These are phyloP conservation scores for Phenoliferia sp. DNA, from an alignment of 1,284 basidiomycete genomes.

Conservation along the genomic window DNA sequence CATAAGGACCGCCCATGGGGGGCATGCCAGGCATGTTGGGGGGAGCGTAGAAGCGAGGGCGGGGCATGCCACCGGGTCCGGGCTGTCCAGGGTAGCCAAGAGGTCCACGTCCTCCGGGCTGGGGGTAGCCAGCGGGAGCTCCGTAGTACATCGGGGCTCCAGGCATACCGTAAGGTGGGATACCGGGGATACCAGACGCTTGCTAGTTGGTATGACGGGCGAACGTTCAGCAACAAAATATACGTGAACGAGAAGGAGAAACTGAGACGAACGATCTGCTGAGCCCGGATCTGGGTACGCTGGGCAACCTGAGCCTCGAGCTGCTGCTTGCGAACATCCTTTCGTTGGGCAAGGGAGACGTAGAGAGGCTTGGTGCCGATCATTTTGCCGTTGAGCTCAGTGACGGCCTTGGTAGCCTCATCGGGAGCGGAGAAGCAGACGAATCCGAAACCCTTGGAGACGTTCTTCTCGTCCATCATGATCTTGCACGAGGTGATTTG, in stretches of 20 bases:
- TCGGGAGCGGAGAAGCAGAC: constrained; percentile 99
- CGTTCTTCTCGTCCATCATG: constrained; percentile 93
- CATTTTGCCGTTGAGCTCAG: constrained; percentile 99
- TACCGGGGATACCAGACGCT: constrained; percentile 36
- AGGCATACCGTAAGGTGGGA: constrained; percentile 45
- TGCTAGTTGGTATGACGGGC: constrained; percentile 19
- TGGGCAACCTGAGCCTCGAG: constrained; percentile 97
- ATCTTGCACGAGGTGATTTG: constrained; percentile 98
- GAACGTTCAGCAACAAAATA: not conserved
- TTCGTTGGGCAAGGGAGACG: constrained; percentile 96
- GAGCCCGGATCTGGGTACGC: constrained; percentile 90
- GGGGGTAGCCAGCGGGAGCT: constrained; percentile 60
- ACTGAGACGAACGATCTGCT: constrained; percentile 53
- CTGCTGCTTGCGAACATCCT: constrained; percentile 96
- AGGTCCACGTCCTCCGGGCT: constrained; percentile 57
- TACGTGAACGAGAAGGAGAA: not conserved
- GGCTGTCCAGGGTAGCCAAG: constrained; percentile 54
- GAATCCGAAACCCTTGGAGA: constrained; percentile 95
- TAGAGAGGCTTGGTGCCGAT: constrained; percentile 98
- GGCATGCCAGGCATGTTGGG: constrained; percentile 71
- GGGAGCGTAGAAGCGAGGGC: constrained; percentile 72
- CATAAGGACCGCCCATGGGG: constrained; percentile 50
- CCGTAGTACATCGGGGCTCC: constrained; percentile 80
- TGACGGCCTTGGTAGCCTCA: constrained; percentile 98
- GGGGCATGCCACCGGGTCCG: constrained; percentile 46